Evolutionary conservation across 352 stramenopile genomes (phyloP).

Genomic region (Phytophthora ohioensis): DNA sequence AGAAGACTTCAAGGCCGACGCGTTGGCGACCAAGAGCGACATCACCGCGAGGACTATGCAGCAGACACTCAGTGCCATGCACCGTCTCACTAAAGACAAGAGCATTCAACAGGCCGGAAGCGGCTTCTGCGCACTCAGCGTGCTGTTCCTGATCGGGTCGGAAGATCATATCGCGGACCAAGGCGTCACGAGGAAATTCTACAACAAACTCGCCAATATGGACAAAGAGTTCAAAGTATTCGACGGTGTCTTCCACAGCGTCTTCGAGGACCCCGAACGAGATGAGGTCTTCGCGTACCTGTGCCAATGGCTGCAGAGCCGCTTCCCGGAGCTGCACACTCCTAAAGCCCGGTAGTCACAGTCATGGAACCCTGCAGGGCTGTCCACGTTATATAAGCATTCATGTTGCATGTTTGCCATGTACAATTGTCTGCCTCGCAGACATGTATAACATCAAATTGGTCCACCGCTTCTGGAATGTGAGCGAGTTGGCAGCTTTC

Average conservation of each 20-base stretch:
- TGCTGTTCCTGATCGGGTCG: constrained; percentile 51
- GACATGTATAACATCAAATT: constrained; percentile 15
- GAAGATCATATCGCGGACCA: constrained; percentile 53
- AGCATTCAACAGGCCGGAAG: constrained; percentile 18
- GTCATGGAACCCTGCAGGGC: background rate
- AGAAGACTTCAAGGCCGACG: constrained; percentile 61
- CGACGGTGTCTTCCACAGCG: constrained; percentile 54
- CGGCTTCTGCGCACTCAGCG: constrained; percentile 24
- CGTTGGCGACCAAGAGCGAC: constrained; percentile 54
- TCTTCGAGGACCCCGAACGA: constrained; percentile 61
- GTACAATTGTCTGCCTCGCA: constrained; percentile 4
- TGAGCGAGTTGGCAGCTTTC: background rate
- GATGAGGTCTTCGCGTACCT: constrained; percentile 36
- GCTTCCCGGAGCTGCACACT: constrained; percentile 20
- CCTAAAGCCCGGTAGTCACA: background rate
- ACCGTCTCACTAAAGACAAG: constrained; percentile 31
- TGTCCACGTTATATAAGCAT: constrained; percentile 19
- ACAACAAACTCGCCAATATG: constrained; percentile 40
- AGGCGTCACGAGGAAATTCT: constrained; percentile 41
- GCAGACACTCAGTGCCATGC: constrained; percentile 43
- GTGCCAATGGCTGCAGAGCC: constrained; percentile 20
- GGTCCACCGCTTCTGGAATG: no score
- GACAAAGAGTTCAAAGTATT: constrained; percentile 67
- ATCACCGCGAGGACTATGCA: constrained; percentile 47
- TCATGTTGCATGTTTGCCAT: constrained; percentile 3